Base-by-base conservation (phyloP, 352 stramenopile species). In the Phytophthora niederhauseri region DNA sequence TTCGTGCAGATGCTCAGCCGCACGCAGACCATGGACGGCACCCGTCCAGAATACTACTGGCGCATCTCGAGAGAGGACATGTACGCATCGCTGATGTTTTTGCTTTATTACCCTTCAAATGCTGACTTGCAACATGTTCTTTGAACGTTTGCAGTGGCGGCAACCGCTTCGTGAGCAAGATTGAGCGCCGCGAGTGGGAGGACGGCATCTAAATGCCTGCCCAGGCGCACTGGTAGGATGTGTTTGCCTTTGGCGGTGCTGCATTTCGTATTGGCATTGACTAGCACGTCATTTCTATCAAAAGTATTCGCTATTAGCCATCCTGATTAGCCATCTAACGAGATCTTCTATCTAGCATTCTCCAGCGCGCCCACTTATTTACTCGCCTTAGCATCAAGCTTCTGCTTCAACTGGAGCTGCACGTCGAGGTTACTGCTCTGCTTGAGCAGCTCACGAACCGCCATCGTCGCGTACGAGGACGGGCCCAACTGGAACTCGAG, bases 391-490 rank as follows among this genome's bases (percentile, higher is more conserved):
- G 51, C 53, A 38, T 72, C 50, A 3, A 75, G 66, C 30, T 81
- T 72, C n/a, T 87, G 61, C 38, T 83, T 84, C 26, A 90, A 63
- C 62, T 82, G 73, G 45, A 90, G 71, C 64, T 92, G 83, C 17
- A 89, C 84, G 43, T 89, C 72, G 28, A 92, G 70, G 63, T 85
- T 97, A 74, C 72, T 98, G 72, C 74, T 97, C 73, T 90, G 87
- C 76, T 99, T 98, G 68, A 98, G 97, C 11, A 99, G 74, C 73
- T 99, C 97, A 59, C 97, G 87, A 50, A 99, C 78, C 7, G 93
- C 94, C 85, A 99, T 98, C 6, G 97, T 99, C 6, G 97, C 97
- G 82, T 99, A 99, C 31, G 94, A 90, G 6, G 93, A 98, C 24
- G 94, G 73, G 58, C 82, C 84, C 22, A 96, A 64, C 48, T 94